A percentile compares a stretch with the other conserved stretches of the same genome.
Evolutionary conservation across 2,329 filamentous ascomycete species (phyloP).

Genomic region (Pyricularia sp.): DNA sequence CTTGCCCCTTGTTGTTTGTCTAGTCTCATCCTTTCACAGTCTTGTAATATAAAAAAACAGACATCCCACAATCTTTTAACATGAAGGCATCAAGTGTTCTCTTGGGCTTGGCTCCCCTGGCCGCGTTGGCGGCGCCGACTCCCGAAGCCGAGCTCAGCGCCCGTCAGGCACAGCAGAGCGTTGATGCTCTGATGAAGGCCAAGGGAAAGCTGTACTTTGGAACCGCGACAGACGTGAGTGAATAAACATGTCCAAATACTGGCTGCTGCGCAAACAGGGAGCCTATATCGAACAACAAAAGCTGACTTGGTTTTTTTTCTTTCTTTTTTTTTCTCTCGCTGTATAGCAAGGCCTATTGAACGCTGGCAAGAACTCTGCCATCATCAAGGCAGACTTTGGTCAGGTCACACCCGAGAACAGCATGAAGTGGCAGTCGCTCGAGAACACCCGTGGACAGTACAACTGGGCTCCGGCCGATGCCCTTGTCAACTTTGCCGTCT

Average conservation of each 20-base stretch:
- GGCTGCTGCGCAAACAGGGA: background rate
- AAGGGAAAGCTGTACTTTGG: constrained; percentile 60
- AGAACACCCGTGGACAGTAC: constrained; percentile 40
- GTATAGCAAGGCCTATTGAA: constrained; percentile 33
- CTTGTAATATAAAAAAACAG: background rate
- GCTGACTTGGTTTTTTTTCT: background rate
- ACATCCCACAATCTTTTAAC: constrained; percentile 1
- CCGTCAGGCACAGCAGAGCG: constrained; percentile 33
- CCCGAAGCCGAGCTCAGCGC: constrained; percentile 17
- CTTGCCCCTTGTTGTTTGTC: background rate
- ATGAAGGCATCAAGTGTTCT: constrained; percentile 23
- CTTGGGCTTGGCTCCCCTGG: constrained; percentile 26
- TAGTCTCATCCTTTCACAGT: background rate
- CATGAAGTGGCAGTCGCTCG: constrained; percentile 58
- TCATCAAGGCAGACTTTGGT: constrained; percentile 53
- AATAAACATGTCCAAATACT: background rate
- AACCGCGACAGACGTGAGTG: constrained; percentile 36
- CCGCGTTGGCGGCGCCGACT: constrained; percentile 22
- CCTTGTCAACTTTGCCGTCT: constrained; percentile 25
- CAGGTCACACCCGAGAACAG: constrained; percentile 60
- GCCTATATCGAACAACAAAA: background rate
- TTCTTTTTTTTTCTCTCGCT: too few relatives aligned
- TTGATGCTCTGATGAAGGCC: constrained; percentile 47
- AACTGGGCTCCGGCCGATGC: constrained; percentile 44
- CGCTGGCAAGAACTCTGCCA: constrained; percentile 37